Evolutionary conservation across 768 basidiomycete genomes (phyloP).

Genomic region (Boletellus ananas): DNA sequence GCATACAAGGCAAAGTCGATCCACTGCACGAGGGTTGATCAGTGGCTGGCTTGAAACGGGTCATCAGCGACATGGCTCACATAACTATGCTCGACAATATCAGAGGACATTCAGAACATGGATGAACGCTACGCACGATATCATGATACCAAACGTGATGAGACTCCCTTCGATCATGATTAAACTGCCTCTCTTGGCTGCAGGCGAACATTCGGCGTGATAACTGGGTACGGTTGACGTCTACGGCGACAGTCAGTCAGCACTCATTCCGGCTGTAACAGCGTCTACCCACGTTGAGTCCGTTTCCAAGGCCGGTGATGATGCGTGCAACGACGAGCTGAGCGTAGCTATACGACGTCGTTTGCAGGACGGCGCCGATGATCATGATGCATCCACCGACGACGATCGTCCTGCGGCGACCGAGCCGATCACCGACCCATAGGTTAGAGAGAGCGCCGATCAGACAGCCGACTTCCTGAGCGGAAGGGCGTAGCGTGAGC

Average conservation of each 20-base stretch:
- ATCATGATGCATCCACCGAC: conserved; percentile 59
- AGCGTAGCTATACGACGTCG: conserved; percentile 52
- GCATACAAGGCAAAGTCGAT: conserved; percentile 58
- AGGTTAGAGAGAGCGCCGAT: conserved; percentile 61
- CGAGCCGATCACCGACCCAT: conserved; percentile 56
- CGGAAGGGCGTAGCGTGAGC: not conserved
- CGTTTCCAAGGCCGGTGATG: conserved; percentile 63
- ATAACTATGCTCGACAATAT: conserved; percentile 12
- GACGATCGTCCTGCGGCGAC: conserved; percentile 55
- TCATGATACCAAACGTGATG: conserved; percentile 61
- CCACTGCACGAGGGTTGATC: conserved; percentile 39
- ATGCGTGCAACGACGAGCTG: conserved; percentile 61
- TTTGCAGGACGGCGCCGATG: conserved; percentile 58
- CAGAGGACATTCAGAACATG: not conserved
- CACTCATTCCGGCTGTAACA: too few relatives aligned
- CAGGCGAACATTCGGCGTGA: conserved; percentile 63
- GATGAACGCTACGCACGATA: conserved; percentile 42
- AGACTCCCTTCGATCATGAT: conserved; percentile 65
- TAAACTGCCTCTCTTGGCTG: conserved; percentile 54
- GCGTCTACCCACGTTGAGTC: conserved; percentile 44
- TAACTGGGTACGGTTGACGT: conserved; percentile 65
- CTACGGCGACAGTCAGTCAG: conserved; percentile 25
- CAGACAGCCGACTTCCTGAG: conserved; percentile 62
- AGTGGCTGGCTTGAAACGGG: not conserved
- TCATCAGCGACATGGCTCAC: conserved; percentile 10